Conservation (phyloP, 2,329 filamentous ascomycete genomes). For the Malbranchea cinnamomea region DNA sequence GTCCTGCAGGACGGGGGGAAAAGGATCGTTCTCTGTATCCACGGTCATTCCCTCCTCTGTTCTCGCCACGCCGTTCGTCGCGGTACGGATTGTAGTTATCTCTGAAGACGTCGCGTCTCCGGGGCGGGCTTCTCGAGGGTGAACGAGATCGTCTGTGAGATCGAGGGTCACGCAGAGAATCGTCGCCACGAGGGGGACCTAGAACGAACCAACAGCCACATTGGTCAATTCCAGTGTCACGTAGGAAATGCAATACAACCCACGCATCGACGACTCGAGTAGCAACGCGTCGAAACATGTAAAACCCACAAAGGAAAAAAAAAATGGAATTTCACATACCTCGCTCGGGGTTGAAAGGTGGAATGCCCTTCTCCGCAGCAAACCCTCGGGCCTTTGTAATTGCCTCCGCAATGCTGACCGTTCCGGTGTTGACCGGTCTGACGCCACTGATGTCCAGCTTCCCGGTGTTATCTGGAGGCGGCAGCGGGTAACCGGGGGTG, state of each 20-base stretch:
- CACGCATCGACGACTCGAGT: neutral
- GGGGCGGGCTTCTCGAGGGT: constrained; percentile 52
- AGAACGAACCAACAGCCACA: no score
- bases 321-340: constrained; percentile 10
- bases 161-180: constrained; percentile 33
- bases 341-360: constrained; percentile 29
- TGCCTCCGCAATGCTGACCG: constrained; percentile 69
- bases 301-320: constrained; percentile 1
- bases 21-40: constrained; percentile 55
- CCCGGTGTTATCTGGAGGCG: constrained; percentile 40
- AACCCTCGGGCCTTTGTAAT: constrained; percentile 73
- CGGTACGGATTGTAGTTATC: constrained; percentile 71
- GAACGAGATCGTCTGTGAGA: constrained; percentile 41
- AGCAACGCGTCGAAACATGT: neutral
- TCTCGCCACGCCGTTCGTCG: constrained; percentile 65
- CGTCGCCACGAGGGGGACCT: constrained; percentile 6
- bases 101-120: constrained; percentile 53
- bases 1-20: constrained; percentile 47
- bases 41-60: constrained; percentile 37
- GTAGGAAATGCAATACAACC: no score
- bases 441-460: constrained; percentile 68
- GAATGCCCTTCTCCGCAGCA: constrained; percentile 61
- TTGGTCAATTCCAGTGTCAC: no score
- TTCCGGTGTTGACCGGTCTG: constrained; percentile 64
- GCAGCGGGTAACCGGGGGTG: constrained; percentile 28